A percentile compares a stretch with the other conserved stretches of the same genome.
Conservation (phyloP, 805 yeast genomes). For the Candida bentonensis region DNA sequence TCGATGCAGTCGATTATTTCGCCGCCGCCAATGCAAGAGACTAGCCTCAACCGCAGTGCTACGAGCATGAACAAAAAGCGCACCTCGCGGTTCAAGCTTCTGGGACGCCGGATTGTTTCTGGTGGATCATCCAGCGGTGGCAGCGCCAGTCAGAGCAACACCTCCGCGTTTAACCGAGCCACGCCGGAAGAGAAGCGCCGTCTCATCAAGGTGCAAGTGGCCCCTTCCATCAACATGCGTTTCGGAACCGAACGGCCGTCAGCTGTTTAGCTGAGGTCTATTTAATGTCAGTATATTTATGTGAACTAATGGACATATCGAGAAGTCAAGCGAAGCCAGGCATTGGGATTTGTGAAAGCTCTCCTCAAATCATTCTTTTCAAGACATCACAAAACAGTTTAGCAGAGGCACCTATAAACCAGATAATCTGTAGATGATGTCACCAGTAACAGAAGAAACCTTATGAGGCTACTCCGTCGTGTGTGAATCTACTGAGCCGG, state of each 20-base stretch:
- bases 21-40: neutral
- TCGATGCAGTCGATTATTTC: neutral
- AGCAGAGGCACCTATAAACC: too few species aligned
- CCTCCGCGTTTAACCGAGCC: neutral
- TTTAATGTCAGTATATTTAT: neutral
- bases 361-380: too few species aligned
- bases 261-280: neutral
- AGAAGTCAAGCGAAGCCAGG: neutral
- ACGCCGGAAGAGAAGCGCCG: conserved; percentile 1
- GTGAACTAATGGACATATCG: neutral
- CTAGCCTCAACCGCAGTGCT: neutral
- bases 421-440: too few species aligned
- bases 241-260: neutral
- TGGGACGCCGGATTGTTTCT: neutral
- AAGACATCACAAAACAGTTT: too few species aligned
- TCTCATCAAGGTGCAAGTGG: neutral
- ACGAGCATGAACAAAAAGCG: neutral
- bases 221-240: neutral
- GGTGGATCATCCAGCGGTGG: neutral
- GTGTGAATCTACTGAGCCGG: too few species aligned
- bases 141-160: neutral
- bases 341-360: too few species aligned
- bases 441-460: too few species aligned
- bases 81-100: neutral
- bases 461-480: too few species aligned